Conservation (phyloP, 2,329 filamentous ascomycete species). For the Calonectria hawksworthii region DNA sequence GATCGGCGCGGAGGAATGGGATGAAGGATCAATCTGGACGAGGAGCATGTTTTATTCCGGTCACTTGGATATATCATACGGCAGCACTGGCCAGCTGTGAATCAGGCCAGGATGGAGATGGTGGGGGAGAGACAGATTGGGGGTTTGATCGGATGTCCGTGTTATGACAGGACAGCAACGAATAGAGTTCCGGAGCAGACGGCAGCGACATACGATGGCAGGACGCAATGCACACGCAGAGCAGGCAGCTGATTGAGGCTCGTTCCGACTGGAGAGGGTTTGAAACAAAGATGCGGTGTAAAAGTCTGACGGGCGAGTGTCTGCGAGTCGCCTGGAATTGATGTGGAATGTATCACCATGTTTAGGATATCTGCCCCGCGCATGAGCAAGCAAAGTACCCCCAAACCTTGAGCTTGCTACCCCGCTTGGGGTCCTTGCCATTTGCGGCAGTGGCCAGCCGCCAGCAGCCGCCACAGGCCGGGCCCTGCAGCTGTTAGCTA, state of each 20-base stretch:
- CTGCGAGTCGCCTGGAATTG: constrained; percentile 1
- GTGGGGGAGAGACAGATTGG: constrained; percentile 18
- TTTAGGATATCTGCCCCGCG: constrained; percentile 16
- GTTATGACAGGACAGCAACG: not conserved
- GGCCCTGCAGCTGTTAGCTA: not conserved
- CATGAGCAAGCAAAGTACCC: constrained; percentile 11
- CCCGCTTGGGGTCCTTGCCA: constrained; percentile 8
- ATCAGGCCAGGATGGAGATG: constrained; percentile 15
- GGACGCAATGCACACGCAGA: not conserved
- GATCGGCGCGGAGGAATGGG: constrained; percentile 13
- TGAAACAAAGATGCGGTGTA: constrained; percentile 9
- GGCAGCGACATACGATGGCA: not conserved
- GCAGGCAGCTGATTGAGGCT: not conserved
- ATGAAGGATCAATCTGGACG: not conserved
- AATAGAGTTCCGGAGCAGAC: not conserved
- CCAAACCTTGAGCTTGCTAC: constrained; percentile 22
- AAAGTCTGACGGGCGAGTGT: constrained; percentile 4
- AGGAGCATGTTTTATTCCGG: not conserved
- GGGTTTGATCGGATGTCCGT: constrained; percentile 10
- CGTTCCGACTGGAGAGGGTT: not conserved
- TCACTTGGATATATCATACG: constrained; percentile 5
- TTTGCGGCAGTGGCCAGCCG: not conserved
- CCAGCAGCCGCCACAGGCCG: not conserved
- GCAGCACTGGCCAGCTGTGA: constrained; percentile 5
- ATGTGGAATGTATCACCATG: not conserved